Evolutionary conservation across 2,329 filamentous ascomycete species (phyloP).

Genomic region (Didymella segeticola): DNA sequence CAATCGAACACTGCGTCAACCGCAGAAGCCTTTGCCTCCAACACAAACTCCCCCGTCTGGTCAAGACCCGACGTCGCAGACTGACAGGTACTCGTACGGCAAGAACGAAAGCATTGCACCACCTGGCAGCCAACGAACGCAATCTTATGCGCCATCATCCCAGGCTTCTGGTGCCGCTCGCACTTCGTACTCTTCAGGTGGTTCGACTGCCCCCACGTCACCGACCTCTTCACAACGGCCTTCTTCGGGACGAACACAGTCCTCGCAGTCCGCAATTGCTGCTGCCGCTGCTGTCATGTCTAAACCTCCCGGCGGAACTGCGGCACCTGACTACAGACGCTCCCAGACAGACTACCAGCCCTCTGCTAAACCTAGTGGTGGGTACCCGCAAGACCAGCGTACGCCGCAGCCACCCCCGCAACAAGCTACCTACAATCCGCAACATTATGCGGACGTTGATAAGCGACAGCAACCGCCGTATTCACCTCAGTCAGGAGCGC

Average conservation of each 20-base stretch:
- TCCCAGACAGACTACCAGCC: constrained; percentile 53
- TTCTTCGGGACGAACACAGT: constrained; percentile 57
- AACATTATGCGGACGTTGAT: constrained; percentile 68
- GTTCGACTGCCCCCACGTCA: constrained; percentile 52
- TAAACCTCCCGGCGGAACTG: constrained; percentile 41
- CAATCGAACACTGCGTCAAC: constrained; percentile 26
- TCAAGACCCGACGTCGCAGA: constrained; percentile 47
- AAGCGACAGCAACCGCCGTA: constrained; percentile 46
- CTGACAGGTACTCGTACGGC: constrained; percentile 15
- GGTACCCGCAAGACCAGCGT: constrained; percentile 51
- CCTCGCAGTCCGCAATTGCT: constrained; percentile 50
- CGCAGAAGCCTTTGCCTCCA: constrained; percentile 52
- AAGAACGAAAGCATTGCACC: constrained; percentile 35
- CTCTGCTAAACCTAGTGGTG: constrained; percentile 38
- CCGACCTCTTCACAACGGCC: constrained; percentile 55
- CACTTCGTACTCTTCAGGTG: constrained; percentile 51
- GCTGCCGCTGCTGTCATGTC: constrained; percentile 58
- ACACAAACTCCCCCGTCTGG: constrained; percentile 43
- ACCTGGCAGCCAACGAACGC: constrained; percentile 48
- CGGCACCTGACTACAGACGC: constrained; percentile 53
- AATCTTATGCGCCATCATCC: constrained; percentile 50
- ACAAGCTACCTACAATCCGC: constrained; percentile 74
- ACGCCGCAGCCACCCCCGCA: constrained; percentile 53
- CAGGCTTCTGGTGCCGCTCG: constrained; percentile 57
- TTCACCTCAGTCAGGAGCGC: constrained; percentile 11